Evolutionary conservation across 164 flowering plant genomes (phyloP).

Genomic region (Dillenia suffruticosa): DNA sequence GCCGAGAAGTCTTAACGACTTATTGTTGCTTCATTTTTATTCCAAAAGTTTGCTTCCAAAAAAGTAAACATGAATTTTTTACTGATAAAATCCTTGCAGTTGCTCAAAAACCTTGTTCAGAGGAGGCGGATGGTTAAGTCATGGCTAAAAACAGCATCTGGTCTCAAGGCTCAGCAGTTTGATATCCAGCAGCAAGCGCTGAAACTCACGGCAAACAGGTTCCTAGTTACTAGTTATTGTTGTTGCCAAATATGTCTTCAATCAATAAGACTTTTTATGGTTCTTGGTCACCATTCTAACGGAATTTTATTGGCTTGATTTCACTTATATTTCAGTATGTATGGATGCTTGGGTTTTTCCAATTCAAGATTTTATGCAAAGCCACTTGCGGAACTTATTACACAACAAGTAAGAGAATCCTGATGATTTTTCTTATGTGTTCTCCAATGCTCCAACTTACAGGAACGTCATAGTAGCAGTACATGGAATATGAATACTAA

Average conservation of each 20-base stretch:
- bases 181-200: constrained; percentile 98
- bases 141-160: constrained; percentile 67
- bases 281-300: background rate
- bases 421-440: background rate
- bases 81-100: constrained; percentile 30
- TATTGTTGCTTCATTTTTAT: too few species aligned
- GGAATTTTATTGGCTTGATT: constrained; percentile 2
- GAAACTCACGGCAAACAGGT: constrained; percentile 99
- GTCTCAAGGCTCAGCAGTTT: constrained; percentile 72
- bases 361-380: constrained; percentile 99
- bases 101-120: constrained; percentile 74
- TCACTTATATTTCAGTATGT: constrained; percentile 62
- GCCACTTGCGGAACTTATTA: constrained; percentile 97
- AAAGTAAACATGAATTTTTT: background rate
- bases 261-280: background rate
- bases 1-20: too few species aligned
- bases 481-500: too few species aligned
- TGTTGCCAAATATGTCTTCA: background rate
- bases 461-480: too few species aligned
- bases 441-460: background rate
- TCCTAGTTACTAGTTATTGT: constrained; percentile 8
- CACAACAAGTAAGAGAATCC: constrained; percentile 59
- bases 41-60: background rate
- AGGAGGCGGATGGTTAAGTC: constrained; percentile 77
- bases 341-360: constrained; percentile 98